Conservation (phyloP, 108 stramenopile species). For the Stephanodiscus minutulus region DNA sequence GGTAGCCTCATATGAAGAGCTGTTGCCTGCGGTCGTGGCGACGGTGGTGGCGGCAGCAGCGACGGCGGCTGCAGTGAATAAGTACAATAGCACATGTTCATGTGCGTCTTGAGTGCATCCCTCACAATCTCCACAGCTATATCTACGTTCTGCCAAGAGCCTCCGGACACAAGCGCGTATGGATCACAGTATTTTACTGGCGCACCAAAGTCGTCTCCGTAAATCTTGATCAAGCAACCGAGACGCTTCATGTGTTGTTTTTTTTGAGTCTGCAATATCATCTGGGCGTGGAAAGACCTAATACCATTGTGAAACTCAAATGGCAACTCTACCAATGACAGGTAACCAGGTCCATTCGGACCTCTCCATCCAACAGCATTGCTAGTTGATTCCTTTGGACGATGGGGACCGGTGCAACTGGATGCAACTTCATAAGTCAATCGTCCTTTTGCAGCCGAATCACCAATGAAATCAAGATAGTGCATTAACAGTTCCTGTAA, state of each 20-base stretch:
- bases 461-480: not conserved
- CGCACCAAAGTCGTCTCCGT: not conserved
- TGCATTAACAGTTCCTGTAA: not conserved
- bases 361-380: not conserved
- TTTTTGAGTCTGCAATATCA: not conserved
- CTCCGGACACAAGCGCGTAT: not conserved
- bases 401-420: not conserved
- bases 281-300: not conserved
- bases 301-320: not conserved
- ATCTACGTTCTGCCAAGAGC: not conserved
- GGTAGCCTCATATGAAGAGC: not conserved
- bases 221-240: not conserved
- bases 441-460: not conserved
- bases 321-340: not conserved
- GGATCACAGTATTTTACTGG: constrained; percentile 5
- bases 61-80: not conserved
- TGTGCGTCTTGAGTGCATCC: constrained; percentile 1
- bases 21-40: too few relatives aligned
- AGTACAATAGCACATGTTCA: not conserved
- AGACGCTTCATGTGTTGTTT: not conserved
- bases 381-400: not conserved
- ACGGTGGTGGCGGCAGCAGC: too few relatives aligned
- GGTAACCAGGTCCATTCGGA: not conserved
- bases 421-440: constrained; percentile 4
- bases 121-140: not conserved